These are phyloP conservation scores for Skeletonema menzelii DNA, from an alignment of 108 stramenopile species.

Conservation along the genomic window DNA sequence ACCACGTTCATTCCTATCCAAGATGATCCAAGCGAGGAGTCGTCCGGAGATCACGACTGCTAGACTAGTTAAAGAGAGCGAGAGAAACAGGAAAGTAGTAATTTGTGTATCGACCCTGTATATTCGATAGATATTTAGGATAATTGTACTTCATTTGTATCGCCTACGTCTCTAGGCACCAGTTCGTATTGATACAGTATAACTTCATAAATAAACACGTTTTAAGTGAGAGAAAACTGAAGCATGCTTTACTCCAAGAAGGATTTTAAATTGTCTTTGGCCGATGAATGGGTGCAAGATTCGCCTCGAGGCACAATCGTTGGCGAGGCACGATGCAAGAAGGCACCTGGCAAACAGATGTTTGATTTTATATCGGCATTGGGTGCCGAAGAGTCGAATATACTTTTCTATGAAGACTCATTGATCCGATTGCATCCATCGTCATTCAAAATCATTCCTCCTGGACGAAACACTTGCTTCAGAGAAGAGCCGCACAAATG, in stretches of 20 bases:
- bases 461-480: constrained; percentile 24
- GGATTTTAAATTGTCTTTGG: too few relatives aligned
- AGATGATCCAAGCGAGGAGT: not conserved
- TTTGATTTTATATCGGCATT: constrained; percentile 1
- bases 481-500: constrained; percentile 28
- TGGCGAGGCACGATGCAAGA: constrained; percentile 25
- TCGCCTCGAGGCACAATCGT: constrained; percentile 5
- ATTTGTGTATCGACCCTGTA: not conserved
- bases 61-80: not conserved
- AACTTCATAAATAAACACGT: not conserved
- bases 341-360: not conserved
- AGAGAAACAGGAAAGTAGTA: too few relatives aligned
- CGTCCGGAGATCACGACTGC: not conserved
- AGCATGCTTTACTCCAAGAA: too few relatives aligned
- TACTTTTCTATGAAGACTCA: constrained; percentile 6
- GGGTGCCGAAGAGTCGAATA: not conserved
- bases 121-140: not conserved
- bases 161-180: not conserved
- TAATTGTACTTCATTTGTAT: not conserved
- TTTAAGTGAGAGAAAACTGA: not conserved
- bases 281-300: constrained; percentile 25
- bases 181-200: not conserved
- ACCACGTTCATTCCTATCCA: not conserved
- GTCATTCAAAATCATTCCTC: constrained; percentile 17
- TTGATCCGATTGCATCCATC: constrained; percentile 22